Base-by-base conservation (phyloP, 2,329 filamentous ascomycete genomes). In the Karstenula rhodostoma region DNA sequence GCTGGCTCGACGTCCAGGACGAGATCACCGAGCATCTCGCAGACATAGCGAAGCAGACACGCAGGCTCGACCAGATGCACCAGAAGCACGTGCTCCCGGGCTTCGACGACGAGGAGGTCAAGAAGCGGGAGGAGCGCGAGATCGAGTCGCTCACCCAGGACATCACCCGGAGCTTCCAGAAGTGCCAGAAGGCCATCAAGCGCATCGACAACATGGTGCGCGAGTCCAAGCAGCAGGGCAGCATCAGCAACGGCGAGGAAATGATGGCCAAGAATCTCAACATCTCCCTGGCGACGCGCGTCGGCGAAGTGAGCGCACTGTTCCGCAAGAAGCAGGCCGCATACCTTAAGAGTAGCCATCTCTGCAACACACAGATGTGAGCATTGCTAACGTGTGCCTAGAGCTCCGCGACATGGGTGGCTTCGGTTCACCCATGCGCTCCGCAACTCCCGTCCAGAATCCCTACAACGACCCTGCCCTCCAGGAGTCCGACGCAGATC, bases 321-420 rank as follows among this genome's bases (percentile, higher is more conserved):
- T 99, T 99, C 77, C 87, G 95, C 72, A 99, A 98, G 85, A 98
- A 97, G 82, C 95, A 99, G 82, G 94, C 94, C 75, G 90, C 90
- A 54, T 99, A 99, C 79, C 80, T 99, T 56, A 97, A 96, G 80
- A 97, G 93, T 96, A 83, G 72, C 81, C 68, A 19, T 51, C 32
- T 17, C 52, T 15, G 12, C 35, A n/a, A n/a, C 13, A 33, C 15
- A 22, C 23, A 15, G 22, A 22, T 19, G 7, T 17, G 10, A 32
- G 29, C 29, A 8, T 50, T 37, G 55, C 68, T 75, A 57, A 74
- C 59, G 17, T 10, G 22, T 1, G 22, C 12, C 17, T 49, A 81
- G 79, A 81, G 70, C 72, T 81, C 42, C 79, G 79, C 55, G 72
- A 79, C 23, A 77, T 84, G 7, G 81, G 81, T 56, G 82, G 81